phyloP scores from a whole-genome alignment of 805 yeast genomes.

The Middelhovenomyces tepae region DNA sequence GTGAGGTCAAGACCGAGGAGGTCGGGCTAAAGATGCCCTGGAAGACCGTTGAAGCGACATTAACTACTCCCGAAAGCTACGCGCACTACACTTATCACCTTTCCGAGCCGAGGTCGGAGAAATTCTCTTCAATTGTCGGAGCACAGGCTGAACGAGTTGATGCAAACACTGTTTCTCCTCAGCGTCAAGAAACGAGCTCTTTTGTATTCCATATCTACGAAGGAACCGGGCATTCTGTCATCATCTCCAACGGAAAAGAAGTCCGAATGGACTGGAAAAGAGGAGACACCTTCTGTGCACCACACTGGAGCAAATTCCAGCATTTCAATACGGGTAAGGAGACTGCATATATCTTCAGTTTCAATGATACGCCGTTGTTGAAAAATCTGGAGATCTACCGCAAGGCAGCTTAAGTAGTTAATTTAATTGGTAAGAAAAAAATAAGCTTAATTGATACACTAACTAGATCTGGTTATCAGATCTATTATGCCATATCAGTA shows the following conservation, averaged over 20 bases:
- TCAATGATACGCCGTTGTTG: constrained; percentile 8
- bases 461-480: too few relatives aligned
- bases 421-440: too few relatives aligned
- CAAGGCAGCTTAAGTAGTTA: too few relatives aligned
- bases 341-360: constrained; percentile 8
- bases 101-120: too few relatives aligned
- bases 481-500: too few relatives aligned
- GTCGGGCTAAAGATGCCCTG: too few relatives aligned
- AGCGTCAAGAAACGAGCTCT: constrained; percentile 8
- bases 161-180: not conserved
- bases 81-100: too few relatives aligned
- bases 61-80: too few relatives aligned
- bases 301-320: constrained; percentile 10
- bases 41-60: too few relatives aligned
- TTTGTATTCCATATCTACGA: constrained; percentile 9
- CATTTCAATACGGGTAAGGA: constrained; percentile 6
- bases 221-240: constrained; percentile 8
- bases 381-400: constrained; percentile 8
- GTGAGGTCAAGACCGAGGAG: too few relatives aligned
- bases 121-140: constrained; percentile 9
- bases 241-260: constrained; percentile 2
- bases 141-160: constrained; percentile 10
- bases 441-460: too few relatives aligned
- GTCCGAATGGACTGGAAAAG: constrained; percentile 3
- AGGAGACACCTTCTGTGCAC: constrained; percentile 10